Base-by-base conservation (phyloP, 805 yeast species). In the Ogataea sp. region DNA sequence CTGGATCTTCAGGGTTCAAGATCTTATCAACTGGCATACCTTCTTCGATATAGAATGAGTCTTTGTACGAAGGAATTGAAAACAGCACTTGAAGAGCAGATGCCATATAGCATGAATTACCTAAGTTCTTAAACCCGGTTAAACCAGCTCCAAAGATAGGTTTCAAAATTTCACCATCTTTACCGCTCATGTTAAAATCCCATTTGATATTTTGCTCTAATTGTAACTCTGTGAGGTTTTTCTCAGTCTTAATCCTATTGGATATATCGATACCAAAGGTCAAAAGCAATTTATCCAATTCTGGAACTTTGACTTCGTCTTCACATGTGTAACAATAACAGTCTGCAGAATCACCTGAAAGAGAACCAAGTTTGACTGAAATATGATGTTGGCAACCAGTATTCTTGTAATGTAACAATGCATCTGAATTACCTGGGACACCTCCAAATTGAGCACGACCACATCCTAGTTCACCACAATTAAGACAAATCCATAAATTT, bases 371-470 rank as follows among this genome's bases (percentile, higher is more conserved):
- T 53, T 93, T 93, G 7, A 89, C 84, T 0, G 97, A 96, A 15
- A 89, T 76, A 2, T 86, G 75, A 60, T 93, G 98, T 1, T n/a
- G n/a, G n/a, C 66, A 68, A 0, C 74, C 48, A 11, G 53, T 38
- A 0, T 44, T 28, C 29, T 80, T 75, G 52, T 58, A 80, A 60
- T 93, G 99, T 0, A 60, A 56, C 43, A 90, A 63, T 0, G 95
- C 97, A 58, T 93, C 98, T 0, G 95, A 80, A 54, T 90, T 78
- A 6, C 99, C 99, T n/a, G 88, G 82, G 11, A 83, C 76, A 20
- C 94, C 90, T 27, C 97, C 98, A 54, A 84, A 86, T 59, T 93
- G 98, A 25, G 80, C 79, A 47, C 99, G 68, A 6, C 99, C 99
- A 63, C 99, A 93, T 4, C 96, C 96, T 10, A 88, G 51, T n/a